Evolutionary conservation across 176 grass and related monocot genomes (phyloP), one percentile per base, ranked within the genome.

Genomic region (Typha latifolia): DNA sequence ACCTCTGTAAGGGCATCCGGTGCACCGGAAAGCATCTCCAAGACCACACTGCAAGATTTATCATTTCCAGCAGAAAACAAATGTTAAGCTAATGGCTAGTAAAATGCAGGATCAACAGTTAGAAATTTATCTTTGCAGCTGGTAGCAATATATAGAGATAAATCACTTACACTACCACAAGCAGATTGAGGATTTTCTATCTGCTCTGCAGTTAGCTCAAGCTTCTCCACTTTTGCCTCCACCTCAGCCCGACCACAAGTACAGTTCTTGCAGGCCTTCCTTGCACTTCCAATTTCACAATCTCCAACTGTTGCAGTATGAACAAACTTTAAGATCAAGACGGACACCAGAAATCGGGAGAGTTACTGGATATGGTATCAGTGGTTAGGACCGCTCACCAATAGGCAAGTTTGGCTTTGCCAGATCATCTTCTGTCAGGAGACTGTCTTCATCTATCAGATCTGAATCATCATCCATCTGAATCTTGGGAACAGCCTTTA

Each of bases 211-310:
- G 89, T 99, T 2, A 90, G 81, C 24, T 69, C 82, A 48, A 93
- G 66, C 78, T 99, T 94, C 83, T 84, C 81, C 49, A 99, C 86
- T 69, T 93, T 99, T 70, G 70, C 59, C 69, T 99, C 89, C 51
- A 76, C 81, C 75, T 93, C 86, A 12, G 94, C 94, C 74, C 94
- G 82, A 11, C 94, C 94, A 81, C 94, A 97, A n/a, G 59, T 74
- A 23, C 95, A 99, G 73, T 99, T 93, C 70, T 93, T 93, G 85
- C 95, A 99, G 15, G 95, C 95, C 55, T 99, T 99, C 79, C 75
- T 93, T 12, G 84, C 72, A 27, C 83, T 85, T 59, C 89, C 86
- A 22, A 93, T 86, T 12, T 99, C 95, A 74, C 95, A 99, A 66
- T 94, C 89, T 24, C 84, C 95, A 9, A 85, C 85, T 93, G 64